Evolutionary conservation across 2,329 filamentous ascomycete species (phyloP).

Genomic region (Ceratocystis ficicola): DNA sequence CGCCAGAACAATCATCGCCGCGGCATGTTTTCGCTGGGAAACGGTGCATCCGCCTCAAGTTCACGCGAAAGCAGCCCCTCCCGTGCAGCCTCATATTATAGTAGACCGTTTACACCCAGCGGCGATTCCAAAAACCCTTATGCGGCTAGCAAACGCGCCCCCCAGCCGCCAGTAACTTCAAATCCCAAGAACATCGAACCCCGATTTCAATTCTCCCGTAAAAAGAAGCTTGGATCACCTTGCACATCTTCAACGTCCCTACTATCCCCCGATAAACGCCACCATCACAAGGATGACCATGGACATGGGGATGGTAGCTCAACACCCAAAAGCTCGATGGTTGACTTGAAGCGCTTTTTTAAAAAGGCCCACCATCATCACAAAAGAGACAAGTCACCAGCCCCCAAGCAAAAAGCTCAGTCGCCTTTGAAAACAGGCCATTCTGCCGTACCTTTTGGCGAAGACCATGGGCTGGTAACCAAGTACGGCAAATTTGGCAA

Average conservation of each 20-base stretch:
- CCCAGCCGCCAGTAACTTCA: constrained; percentile 47
- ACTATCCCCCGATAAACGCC: constrained; percentile 41
- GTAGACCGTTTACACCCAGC: constrained; percentile 63
- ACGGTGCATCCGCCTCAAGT: constrained; percentile 41
- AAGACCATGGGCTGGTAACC: constrained; percentile 78
- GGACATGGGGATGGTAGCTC: constrained; percentile 26
- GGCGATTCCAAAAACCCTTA: constrained; percentile 78
- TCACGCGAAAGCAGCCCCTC: constrained; percentile 55
- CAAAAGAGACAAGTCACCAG: constrained; percentile 50
- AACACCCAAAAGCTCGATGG: constrained; percentile 62
- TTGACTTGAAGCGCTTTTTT: constrained; percentile 93
- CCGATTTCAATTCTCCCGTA: constrained; percentile 70
- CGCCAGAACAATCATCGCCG: constrained; percentile 35
- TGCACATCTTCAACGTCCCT: constrained; percentile 39
- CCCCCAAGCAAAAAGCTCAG: constrained; percentile 53
- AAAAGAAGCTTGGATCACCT: constrained; percentile 53
- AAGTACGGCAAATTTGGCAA: constrained; percentile 96
- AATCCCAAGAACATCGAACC: constrained; percentile 51
- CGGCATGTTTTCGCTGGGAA: constrained; percentile 42
- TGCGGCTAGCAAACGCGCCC: constrained; percentile 64
- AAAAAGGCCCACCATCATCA: constrained; percentile 54
- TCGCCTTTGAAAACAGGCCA: constrained; percentile 41
- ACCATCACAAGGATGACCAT: constrained; percentile 18
- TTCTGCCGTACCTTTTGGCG: constrained; percentile 60
- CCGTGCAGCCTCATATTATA: constrained; percentile 50